Base-by-base conservation (phyloP, 176 grass and related monocot species). In the Neostapfia colusana region DNA sequence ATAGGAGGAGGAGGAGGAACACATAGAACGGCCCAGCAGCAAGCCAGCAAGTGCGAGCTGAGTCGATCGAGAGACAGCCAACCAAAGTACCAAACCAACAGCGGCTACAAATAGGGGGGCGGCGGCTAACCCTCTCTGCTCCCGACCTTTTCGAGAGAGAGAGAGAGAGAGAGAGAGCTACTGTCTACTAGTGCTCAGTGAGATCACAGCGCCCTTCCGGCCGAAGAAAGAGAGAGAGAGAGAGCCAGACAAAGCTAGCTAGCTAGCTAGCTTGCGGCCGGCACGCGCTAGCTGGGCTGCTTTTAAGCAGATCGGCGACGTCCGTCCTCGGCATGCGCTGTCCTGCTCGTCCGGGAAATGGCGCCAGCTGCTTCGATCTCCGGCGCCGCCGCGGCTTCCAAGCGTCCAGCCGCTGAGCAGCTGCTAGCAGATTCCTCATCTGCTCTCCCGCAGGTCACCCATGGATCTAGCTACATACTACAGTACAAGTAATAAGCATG, bases 361-460 rank as follows among this genome's bases (percentile, higher is more conserved):
- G 86, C 86, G 79, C 81, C 85, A 25, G 68, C 74, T 27, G 71
- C 78, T 20, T 72, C 81, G 1, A 72, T 34, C 63, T 20, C 75
- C 26, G 53, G 61, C 69, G 10, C 31, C 21, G 14, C 44, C 9
- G 65, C 10, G 8, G 2, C 20, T 7, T 14, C 74, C 53, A 88
- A 84, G 76, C 76, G 75, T 7, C 76, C 63, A n/a, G 35, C 43
- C 26, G 40, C 62, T 79, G 41, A 60, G 7, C 68, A 7, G 14
- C 69, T 62, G 49, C n/a, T 4, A 58, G 10, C 10, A 58, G 36
- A 63, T 41, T 41, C 50, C 65, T 34, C 53, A 41, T 42, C 80
- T 34, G 0, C 24, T 10, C 21, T 36, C 40, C 42, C 63, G 3
- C 80, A 79, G 79, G 85, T 83, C 39, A 63, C 50, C 63, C 38